Evolutionary conservation across 805 yeast genomes (phyloP).

Genomic region (Lipomyces sp.): DNA sequence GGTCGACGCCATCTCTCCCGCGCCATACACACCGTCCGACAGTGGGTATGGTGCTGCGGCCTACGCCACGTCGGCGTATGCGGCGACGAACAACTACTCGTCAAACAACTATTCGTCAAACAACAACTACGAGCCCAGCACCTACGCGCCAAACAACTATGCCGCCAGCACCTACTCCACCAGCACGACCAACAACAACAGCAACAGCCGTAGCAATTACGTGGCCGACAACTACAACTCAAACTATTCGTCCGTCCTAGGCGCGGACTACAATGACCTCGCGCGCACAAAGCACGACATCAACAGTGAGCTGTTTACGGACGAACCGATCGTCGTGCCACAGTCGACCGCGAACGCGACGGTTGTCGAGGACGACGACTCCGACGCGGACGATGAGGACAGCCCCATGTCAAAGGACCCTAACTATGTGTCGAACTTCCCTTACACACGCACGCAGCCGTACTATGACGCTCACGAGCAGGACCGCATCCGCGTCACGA

Average conservation of each 20-base stretch:
- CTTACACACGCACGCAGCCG: slow-evolving; percentile 28
- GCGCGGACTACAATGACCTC: slow-evolving; percentile 26
- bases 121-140: neutral
- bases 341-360: slow-evolving; percentile 5
- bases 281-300: slow-evolving; percentile 16
- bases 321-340: slow-evolving; percentile 24
- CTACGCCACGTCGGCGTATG: neutral
- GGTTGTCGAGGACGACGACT: slow-evolving; percentile 30
- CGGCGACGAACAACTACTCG: neutral
- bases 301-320: slow-evolving; percentile 13
- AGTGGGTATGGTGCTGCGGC: neutral
- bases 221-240: slow-evolving; percentile 9
- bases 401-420: slow-evolving; percentile 9
- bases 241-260: slow-evolving; percentile 28
- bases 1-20: slow-evolving; percentile 1
- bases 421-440: slow-evolving; percentile 17
- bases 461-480: slow-evolving; percentile 31
- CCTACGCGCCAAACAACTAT: neutral
- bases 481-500: slow-evolving; percentile 57
- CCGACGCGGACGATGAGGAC: slow-evolving; percentile 24
- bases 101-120: neutral
- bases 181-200: slow-evolving; percentile 1
- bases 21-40: slow-evolving; percentile 2
- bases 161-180: neutral
- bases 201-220: too few relatives aligned